Conservation (phyloP, 2,329 filamentous ascomycete genomes). For the Fonsecaea pedrosoi region DNA sequence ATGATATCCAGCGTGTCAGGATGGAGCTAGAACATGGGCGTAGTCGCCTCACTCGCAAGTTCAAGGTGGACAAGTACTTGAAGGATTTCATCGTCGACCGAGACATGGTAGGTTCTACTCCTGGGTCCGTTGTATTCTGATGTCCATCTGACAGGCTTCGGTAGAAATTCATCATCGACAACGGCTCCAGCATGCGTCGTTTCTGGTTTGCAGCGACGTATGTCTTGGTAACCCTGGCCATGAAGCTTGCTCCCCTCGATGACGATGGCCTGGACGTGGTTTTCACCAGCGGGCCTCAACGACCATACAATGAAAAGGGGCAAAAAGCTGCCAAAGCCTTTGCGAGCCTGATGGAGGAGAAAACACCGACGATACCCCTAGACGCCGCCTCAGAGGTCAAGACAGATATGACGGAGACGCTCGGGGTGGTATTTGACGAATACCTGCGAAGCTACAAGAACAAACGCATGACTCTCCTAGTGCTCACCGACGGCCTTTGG, state of each 20-base stretch:
- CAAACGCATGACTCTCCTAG: slow-evolving; percentile 4
- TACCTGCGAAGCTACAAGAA: neutral
- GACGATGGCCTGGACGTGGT: slow-evolving; percentile 42
- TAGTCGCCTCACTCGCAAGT: neutral
- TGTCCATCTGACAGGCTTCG: neutral
- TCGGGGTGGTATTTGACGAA: neutral
- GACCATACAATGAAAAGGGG: neutral
- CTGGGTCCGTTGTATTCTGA: neutral
- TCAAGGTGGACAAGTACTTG: neutral
- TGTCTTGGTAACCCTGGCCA: slow-evolving; percentile 39
- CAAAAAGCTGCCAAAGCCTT: neutral
- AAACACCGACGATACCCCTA: neutral
- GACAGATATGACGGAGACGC: neutral
- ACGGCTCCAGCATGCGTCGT: slow-evolving; percentile 38
- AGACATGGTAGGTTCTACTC: neutral
- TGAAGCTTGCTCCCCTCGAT: slow-evolving; percentile 41
- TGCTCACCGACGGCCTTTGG: slow-evolving; percentile 11
- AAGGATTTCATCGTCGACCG: neutral
- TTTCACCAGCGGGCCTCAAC: slow-evolving; percentile 26
- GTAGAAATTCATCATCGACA: slow-evolving; percentile 43
- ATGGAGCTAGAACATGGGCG: neutral
- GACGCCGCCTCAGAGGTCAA: neutral
- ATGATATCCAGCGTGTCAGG: neutral
- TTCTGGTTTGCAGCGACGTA: slow-evolving; percentile 38
- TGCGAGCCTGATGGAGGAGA: neutral